Evolutionary conservation across 768 basidiomycete genomes (phyloP), one percentile per base, ranked within the genome.

Genomic region (Steccherinum ochraceum): DNA sequence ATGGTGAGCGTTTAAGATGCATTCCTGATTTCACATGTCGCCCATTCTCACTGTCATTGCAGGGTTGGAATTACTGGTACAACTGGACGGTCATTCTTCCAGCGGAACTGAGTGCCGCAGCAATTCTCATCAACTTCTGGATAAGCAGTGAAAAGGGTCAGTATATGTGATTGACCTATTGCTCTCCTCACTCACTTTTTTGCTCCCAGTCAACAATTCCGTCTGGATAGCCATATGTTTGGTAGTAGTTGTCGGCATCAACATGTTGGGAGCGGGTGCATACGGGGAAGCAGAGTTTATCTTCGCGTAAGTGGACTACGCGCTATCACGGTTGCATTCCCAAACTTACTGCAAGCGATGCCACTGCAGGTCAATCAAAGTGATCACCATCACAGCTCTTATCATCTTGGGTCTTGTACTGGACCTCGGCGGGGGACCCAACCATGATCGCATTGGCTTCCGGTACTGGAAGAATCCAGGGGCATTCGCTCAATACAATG

Each of bases 391-490:
- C 25, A 61, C 62, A 3, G 76, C 73, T 3, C 60, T 74, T 23
- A 69, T 74, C 21, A 66, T 80, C 41, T 67, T 74, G 12, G 77
- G 78, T 2, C 66, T 80, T 47, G 56, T 81, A n/a, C 72, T 79
- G 52, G 75, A 81, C 53, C 68, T 80, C 3, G 81, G 81, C 24
- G 82, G 81, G 27, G 79, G 74, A 0, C 78, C 81, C 5, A 69
- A 68, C 13, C 72, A 74, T 39, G 77, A 81, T 53, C 71, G 79
- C 24, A 67, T 77, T 48, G 80, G 78, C 0, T 74, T 74, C 56
- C 70, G 70, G 1, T 76, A 70, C 61, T 75, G 72, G 72, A 70
- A 65, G 46, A 47, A 81, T 47, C 83, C 83, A 0, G 84, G 84
- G 0, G 77, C 83, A 0, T 78, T 85, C 56, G 69, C 68, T 1